A percentile compares a stretch with the other conserved stretches of the same genome.
Evolutionary conservation across 2,329 filamentous ascomycete species (phyloP).

Genomic region (Chaetothyriales sp.): DNA sequence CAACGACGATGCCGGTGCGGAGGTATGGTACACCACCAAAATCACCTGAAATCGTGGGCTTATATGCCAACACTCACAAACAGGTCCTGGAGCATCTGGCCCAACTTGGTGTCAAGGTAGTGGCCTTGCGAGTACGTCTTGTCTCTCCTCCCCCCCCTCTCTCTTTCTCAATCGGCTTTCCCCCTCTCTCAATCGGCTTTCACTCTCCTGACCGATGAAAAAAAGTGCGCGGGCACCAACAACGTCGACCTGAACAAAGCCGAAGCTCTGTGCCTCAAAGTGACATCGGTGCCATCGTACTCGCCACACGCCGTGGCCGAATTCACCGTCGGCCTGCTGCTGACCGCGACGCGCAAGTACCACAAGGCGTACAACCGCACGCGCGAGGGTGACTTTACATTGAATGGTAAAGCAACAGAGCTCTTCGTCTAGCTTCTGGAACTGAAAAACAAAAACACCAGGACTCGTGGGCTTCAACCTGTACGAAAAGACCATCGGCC

Average conservation of each 20-base stretch:
- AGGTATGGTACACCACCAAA: no score
- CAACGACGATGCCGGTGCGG: conserved; percentile 44
- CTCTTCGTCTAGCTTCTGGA: no score
- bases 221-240: conserved; percentile 57
- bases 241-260: conserved; percentile 49
- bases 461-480: conserved; percentile 42
- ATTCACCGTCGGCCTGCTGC: conserved; percentile 53
- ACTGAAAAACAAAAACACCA: conserved; percentile 19
- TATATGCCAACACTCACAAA: background rate
- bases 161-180: background rate
- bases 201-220: background rate
- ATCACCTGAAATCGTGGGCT: no score
- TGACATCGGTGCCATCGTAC: conserved; percentile 55
- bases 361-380: conserved; percentile 56
- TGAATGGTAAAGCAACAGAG: no score
- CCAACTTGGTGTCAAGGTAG: conserved; percentile 38
- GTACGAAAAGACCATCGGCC: conserved; percentile 50
- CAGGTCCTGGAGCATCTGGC: conserved; percentile 40
- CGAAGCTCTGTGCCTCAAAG: conserved; percentile 41
- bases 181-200: no score
- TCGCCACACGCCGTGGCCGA: conserved; percentile 57
- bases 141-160: background rate
- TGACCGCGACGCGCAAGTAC: conserved; percentile 54
- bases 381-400: conserved; percentile 53
- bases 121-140: conserved; percentile 41